These are phyloP conservation scores for Schoenoplectus triqueter DNA, from an alignment of 202 grass and related monocot species.

Conservation along the genomic window DNA sequence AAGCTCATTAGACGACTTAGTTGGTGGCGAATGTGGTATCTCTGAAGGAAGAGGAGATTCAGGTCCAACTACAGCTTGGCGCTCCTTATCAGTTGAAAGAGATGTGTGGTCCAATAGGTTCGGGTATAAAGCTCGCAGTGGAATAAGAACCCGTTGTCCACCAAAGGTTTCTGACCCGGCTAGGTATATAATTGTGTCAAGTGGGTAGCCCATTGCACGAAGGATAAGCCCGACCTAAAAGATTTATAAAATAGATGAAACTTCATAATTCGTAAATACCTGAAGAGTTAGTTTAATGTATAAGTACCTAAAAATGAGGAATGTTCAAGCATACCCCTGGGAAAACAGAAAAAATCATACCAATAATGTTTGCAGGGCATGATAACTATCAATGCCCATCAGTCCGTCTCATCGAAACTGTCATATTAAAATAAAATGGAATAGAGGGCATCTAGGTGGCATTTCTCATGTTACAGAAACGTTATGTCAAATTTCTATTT, in stretches of 20 bases:
- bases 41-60: slow-evolving; percentile 69
- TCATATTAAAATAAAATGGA: neutral
- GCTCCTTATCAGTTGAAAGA: slow-evolving; percentile 70
- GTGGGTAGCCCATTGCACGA: slow-evolving; percentile 88
- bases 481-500: slow-evolving; percentile 8
- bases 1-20: slow-evolving; percentile 73
- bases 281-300: neutral
- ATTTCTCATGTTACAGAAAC: slow-evolving; percentile 6
- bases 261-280: neutral
- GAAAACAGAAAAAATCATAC: neutral
- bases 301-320: neutral
- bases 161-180: slow-evolving; percentile 96
- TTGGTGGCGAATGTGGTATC: slow-evolving; percentile 58
- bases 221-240: slow-evolving; percentile 88
- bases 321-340: neutral
- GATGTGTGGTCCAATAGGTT: slow-evolving; percentile 87
- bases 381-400: neutral
- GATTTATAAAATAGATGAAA: slow-evolving; percentile 14
- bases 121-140: slow-evolving; percentile 82
- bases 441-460: neutral
- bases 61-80: slow-evolving; percentile 68
- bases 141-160: slow-evolving; percentile 84
- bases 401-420: neutral
- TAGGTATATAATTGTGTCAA: slow-evolving; percentile 87
- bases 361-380: neutral